A percentile compares a stretch with the other conserved stretches of the same genome.
phyloP scores from a whole-genome alignment of 164 flowering plant genomes.

The Akebia trifoliata region DNA sequence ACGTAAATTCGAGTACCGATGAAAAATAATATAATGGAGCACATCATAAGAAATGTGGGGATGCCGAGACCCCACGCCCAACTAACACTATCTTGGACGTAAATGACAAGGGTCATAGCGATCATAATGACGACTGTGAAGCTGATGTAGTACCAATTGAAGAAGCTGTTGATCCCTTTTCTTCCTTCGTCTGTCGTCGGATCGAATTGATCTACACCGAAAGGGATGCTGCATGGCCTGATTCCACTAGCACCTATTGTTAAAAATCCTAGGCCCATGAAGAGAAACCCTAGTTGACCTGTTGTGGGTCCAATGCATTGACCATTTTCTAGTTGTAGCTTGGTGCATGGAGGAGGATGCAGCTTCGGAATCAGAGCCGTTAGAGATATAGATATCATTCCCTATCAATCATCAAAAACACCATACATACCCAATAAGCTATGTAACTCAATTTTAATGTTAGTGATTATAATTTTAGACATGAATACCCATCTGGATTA shows the following conservation, averaged over 20 bases:
- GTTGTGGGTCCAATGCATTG: conserved; percentile 37
- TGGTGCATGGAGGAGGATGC: conserved; percentile 45
- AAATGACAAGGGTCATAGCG: conserved; percentile 57
- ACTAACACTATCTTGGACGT: conserved; percentile 60
- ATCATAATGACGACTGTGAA: conserved; percentile 58
- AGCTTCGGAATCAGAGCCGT: conserved; percentile 47
- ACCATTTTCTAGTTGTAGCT: neutral
- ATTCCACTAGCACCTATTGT: conserved; percentile 66
- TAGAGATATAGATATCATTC: conserved; percentile 51
- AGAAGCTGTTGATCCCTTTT: conserved; percentile 70
- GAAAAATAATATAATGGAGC: conserved; percentile 51
- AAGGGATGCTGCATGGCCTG: conserved; percentile 78
- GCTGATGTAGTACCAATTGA: conserved; percentile 82
- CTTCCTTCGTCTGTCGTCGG: conserved; percentile 56
- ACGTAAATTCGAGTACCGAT: conserved; percentile 58
- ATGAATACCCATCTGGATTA: no score
- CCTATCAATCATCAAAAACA: conserved; percentile 36
- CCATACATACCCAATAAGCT: neutral
- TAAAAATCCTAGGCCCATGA: conserved; percentile 34
- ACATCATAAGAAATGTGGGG: conserved; percentile 54
- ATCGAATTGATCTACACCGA: conserved; percentile 85
- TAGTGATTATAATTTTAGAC: no score
- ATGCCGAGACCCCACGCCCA: conserved; percentile 75
- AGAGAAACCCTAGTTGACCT: conserved; percentile 39
- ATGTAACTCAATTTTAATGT: no score